phyloP scores from a whole-genome alignment of 192 early-diverging fungal species.

The Linnemannia schmuckeri region DNA sequence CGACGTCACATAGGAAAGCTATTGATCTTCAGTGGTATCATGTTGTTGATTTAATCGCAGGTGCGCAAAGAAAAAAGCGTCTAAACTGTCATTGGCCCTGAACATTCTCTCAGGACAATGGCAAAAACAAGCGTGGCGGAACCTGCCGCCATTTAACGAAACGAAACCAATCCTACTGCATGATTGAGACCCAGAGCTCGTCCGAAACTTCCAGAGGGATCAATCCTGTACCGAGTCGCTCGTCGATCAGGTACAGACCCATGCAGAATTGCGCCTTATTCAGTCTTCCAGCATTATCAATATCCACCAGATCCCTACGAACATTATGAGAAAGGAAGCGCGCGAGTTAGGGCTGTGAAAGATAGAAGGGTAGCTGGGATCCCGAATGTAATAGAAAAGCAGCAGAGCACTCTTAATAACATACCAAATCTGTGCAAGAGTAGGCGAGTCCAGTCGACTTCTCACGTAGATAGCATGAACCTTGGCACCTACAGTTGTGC shows the following conservation, averaged over 20 bases:
- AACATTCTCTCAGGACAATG: neutral
- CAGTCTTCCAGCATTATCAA: conserved; percentile 54
- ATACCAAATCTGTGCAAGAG: conserved; percentile 60
- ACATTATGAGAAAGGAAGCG: neutral
- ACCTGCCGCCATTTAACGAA: neutral
- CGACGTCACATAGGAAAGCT: neutral
- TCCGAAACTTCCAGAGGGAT: conserved; percentile 54
- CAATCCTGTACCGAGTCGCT: conserved; percentile 54
- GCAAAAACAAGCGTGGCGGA: neutral
- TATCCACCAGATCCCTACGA: conserved; percentile 57
- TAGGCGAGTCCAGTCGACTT: conserved; percentile 56
- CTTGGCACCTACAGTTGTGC: conserved; percentile 28
- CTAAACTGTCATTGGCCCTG: neutral
- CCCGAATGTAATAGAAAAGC: neutral
- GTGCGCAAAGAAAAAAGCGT: neutral
- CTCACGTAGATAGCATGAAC: conserved; percentile 55
- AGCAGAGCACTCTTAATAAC: neutral
- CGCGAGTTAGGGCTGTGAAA: neutral
- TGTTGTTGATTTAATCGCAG: neutral
- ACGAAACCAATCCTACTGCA: conserved; percentile 16
- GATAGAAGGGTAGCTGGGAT: neutral
- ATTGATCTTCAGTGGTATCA: neutral
- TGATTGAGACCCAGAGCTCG: conserved; percentile 52
- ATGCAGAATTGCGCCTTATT: conserved; percentile 58
- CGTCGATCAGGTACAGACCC: conserved; percentile 64